phyloP scores from a whole-genome alignment of 2,329 filamentous ascomycete species.

The Aspergillus clavatus region DNA sequence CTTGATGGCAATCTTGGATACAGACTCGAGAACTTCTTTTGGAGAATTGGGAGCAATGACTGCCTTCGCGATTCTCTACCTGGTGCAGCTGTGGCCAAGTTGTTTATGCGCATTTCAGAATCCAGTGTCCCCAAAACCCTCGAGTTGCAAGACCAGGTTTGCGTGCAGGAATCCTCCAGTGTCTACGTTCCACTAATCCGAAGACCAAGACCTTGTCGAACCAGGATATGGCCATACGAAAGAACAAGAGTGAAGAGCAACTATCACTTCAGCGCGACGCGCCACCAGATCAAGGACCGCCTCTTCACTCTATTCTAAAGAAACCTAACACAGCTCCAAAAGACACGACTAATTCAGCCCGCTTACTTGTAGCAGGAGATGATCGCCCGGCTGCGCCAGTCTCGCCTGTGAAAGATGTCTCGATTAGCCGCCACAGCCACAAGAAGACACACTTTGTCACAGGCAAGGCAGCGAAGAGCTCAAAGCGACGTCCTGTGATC shows the following conservation, averaged over 20 bases:
- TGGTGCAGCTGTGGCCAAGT: slow-evolving; percentile 36
- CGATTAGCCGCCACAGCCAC: slow-evolving; percentile 12
- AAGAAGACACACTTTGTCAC: slow-evolving; percentile 29
- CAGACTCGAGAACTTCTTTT: slow-evolving; percentile 50
- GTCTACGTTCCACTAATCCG: neutral
- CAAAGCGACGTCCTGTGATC: slow-evolving; percentile 29
- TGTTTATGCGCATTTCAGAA: slow-evolving; percentile 44
- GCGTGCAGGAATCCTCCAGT: neutral
- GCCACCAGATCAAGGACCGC: slow-evolving; percentile 3
- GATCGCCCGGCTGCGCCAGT: too few species aligned
- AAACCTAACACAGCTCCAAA: slow-evolving; percentile 25
- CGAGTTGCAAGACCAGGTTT: neutral
- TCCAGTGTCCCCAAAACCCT: slow-evolving; percentile 11
- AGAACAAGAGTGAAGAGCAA: slow-evolving; percentile 1
- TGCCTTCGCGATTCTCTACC: slow-evolving; percentile 34
- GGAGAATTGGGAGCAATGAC: slow-evolving; percentile 47
- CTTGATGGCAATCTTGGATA: slow-evolving; percentile 38
- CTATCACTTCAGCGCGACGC: neutral
- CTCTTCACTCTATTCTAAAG: slow-evolving; percentile 38
- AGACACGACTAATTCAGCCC: slow-evolving; percentile 28
- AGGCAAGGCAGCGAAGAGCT: slow-evolving; percentile 20
- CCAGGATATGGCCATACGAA: neutral
- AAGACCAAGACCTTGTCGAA: neutral
- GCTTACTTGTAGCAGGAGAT: slow-evolving; percentile 26
- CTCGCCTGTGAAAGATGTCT: slow-evolving; percentile 1